Evolutionary conservation across 129 eudicot genomes (phyloP), one percentile per base, ranked within the genome.

Genomic region (Escallonia herrerae): DNA sequence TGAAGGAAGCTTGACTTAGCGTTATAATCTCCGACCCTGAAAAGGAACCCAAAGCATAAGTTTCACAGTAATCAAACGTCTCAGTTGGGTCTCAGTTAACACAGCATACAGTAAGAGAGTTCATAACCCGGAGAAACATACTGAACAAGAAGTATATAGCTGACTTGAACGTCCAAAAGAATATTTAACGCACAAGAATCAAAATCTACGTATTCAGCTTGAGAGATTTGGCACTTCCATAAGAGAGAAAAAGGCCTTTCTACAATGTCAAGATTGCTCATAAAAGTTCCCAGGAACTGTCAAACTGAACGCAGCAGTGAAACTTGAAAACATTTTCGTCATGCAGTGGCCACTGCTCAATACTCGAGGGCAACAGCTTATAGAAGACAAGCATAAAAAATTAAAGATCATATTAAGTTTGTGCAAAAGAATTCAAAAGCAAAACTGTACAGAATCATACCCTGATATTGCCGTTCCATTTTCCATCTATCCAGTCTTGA

Each of bases 401-500:
- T 10, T 33, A 66, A 38, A 66, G 39, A 14, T n/a, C 41, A 66
- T 41, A 54, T 5, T 33, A 51, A 14, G 14, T 37, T 11, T 14
- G 3, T 22, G 6, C 3, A 8, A 15, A 39, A 60, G 15, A 60
- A 74, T 15, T 4, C 15, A 45, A 38, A 22, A 0, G 33, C 33
- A 22, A 15, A 58, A 65, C 14, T 48, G 62, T 4, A 38, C 15
- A 64, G 33, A 52, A 56, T 6, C 64, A 38, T 81, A 87, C 90
- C 87, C 59, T 64, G 13, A n/a, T n/a, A n/a, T n/a, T n/a, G n/a
- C n/a, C n/a, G n/a, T n/a, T n/a, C n/a, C n/a, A n/a, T n/a, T n/a
- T n/a, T n/a, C n/a, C n/a, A n/a, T n/a, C n/a, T n/a, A n/a, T n/a
- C 79, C 90, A 88, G 64, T 84, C 82, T 48, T 79, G 89, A 67